Evolutionary conservation across 345 rosid species (phyloP).

Genomic region (Geranium rotundifolium): DNA sequence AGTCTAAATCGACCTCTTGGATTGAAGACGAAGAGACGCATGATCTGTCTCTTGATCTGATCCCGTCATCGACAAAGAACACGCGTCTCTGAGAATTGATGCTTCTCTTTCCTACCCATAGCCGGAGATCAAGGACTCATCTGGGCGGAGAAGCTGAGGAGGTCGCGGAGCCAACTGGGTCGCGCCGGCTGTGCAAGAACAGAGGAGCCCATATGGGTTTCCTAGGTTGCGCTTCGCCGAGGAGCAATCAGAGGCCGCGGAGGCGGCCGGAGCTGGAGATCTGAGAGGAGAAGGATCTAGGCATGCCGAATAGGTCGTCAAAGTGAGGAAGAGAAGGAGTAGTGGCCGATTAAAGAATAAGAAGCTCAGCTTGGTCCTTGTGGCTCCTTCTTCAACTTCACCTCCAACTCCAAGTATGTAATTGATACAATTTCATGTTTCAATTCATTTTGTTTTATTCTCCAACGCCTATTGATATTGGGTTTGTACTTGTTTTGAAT

Average conservation of each 20-base stretch:
- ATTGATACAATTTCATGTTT: no score
- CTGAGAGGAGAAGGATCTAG: conserved; percentile 56
- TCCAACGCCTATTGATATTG: neutral
- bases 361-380: conserved; percentile 39
- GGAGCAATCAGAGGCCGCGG: conserved; percentile 45
- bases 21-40: conserved; percentile 21
- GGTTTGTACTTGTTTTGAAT: conserved; percentile 2
- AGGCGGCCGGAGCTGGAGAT: conserved; percentile 51
- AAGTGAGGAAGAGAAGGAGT: conserved; percentile 41
- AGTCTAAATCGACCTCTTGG: conserved; percentile 56
- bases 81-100: conserved; percentile 33
- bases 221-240: conserved; percentile 42
- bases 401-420: conserved; percentile 42
- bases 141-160: conserved; percentile 58
- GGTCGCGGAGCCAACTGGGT: conserved; percentile 21
- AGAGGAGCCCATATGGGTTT: conserved; percentile 39
- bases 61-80: conserved; percentile 24
- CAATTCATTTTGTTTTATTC: neutral
- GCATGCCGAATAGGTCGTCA: conserved; percentile 33
- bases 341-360: conserved; percentile 59
- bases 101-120: conserved; percentile 60
- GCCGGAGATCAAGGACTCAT: conserved; percentile 47
- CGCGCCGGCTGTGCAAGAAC: conserved; percentile 44
- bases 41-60: conserved; percentile 36
- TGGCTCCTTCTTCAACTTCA: conserved; percentile 31